These are phyloP conservation scores for Oxytropis ochrocephala DNA, from an alignment of 306 rosid genomes.

Conservation along the genomic window DNA sequence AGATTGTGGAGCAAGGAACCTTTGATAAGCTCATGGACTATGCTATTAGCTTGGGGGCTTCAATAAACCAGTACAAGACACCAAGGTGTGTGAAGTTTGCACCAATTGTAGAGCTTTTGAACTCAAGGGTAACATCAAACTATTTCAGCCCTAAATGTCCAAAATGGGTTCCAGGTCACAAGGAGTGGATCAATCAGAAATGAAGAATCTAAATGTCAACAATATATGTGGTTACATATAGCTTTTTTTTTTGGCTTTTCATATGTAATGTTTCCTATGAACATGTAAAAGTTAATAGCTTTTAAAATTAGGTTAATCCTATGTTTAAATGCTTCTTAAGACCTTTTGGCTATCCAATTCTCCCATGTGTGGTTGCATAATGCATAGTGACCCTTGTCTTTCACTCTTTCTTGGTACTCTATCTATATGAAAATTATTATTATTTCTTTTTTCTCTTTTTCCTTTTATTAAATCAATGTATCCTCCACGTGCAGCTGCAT, in stretches of 20 bases:
- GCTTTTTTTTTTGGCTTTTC: constrained; percentile 7
- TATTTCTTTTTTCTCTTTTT: no score
- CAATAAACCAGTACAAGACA: constrained; percentile 85
- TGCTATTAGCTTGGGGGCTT: constrained; percentile 81
- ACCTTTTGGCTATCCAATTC: not conserved
- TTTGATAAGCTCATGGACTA: constrained; percentile 92
- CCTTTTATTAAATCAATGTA: no score
- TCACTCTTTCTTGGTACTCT: no score
- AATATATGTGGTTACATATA: not conserved
- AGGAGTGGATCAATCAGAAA: constrained; percentile 52
- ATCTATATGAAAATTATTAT: no score
- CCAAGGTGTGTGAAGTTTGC: constrained; percentile 86
- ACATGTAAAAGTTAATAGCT: constrained; percentile 23
- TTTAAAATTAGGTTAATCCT: constrained; percentile 19
- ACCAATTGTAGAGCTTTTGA: constrained; percentile 72
- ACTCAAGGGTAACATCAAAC: constrained; percentile 48
- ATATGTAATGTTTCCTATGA: constrained; percentile 17
- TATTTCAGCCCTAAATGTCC: constrained; percentile 85
- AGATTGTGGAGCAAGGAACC: constrained; percentile 66
- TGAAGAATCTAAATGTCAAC: constrained; percentile 1
- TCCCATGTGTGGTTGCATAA: constrained; percentile 15
- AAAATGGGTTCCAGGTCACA: constrained; percentile 77
- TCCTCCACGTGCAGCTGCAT: no score
- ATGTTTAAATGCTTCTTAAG: constrained; percentile 8
- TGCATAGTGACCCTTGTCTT: not conserved